Evolutionary conservation across 1,284 basidiomycete species (phyloP), one percentile per base, ranked within the genome.

Genomic region (Boletus smithii): DNA sequence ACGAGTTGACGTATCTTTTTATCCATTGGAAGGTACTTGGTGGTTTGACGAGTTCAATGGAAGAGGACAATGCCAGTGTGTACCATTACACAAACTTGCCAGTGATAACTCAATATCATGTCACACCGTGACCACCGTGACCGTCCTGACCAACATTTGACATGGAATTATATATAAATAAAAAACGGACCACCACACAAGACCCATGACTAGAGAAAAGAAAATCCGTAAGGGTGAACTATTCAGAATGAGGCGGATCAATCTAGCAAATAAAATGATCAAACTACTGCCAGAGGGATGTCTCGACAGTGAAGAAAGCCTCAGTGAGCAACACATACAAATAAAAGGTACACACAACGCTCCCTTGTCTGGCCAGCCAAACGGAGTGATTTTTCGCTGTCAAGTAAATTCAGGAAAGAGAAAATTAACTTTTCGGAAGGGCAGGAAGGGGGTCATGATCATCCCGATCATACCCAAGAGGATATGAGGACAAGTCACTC

Each of bases 401-500:
- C 37, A 44, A 31, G 38, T 36, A 23, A 20, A n/a, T 40, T 37
- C 35, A 39, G 23, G 34, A 27, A 36, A 42, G 26, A 44, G 14
- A 50, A 35, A 24, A 49, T 54, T 55, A 66, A 18, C 54, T 53
- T 49, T 58, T 68, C 20, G 63, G 64, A 35, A 61, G 55, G 17
- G 65, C 57, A 24, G 69, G 64, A 47, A 62, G 45, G 30, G 48
- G 52, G 10, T 61, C 65, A 40, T 71, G 65, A 49, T 72, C 75
- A 44, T 76, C 75, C 39, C 73, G 71, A 56, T 83, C 83, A 58
- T 86, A 86, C 34, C 77, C 80, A 45, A 91, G 74, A 23, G 88
- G 88, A 61, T 88, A 90, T 17, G 85, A 85, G 33, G 85, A 81
- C 45, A 91, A 66, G 65, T 89, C 88, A 57, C 76, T 83, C 53